Conservation (phyloP, 2,329 filamentous ascomycete species). For the Cladosporium sphaerospermum region DNA sequence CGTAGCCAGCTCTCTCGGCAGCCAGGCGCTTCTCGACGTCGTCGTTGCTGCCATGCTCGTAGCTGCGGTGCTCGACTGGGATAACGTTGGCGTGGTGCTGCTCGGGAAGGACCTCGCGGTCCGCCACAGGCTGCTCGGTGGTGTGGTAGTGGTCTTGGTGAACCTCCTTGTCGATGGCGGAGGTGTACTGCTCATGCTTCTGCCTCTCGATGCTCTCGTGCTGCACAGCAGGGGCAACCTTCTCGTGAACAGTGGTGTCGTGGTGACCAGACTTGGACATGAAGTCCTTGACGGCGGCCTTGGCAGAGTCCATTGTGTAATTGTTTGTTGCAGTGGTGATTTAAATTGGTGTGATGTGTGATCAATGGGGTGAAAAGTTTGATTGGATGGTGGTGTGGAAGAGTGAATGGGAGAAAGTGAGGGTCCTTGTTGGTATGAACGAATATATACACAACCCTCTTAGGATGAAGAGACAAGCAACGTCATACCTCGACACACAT, state of each 20-base stretch:
- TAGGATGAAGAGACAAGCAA: neutral
- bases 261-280: conserved; percentile 56
- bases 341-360: neutral
- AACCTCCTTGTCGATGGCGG: conserved; percentile 61
- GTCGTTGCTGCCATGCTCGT: conserved; percentile 54
- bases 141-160: conserved; percentile 70
- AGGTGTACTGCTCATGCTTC: conserved; percentile 50
- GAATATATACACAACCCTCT: conserved; percentile 1
- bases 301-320: conserved; percentile 57
- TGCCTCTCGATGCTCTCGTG: conserved; percentile 56
- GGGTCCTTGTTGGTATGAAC: neutral
- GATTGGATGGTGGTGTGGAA: neutral
- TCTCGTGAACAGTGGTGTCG: conserved; percentile 65
- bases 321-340: conserved; percentile 11
- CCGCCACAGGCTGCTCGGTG: conserved; percentile 57
- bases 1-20: conserved; percentile 50
- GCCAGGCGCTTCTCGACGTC: conserved; percentile 44
- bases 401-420: neutral
- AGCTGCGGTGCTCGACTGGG: conserved; percentile 54
- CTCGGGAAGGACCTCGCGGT: conserved; percentile 54
- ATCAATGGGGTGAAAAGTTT: conserved; percentile 3
- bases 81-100: conserved; percentile 55
- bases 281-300: conserved; percentile 56
- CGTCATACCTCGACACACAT: neutral
- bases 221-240: conserved; percentile 53